A percentile compares a stretch with the other conserved stretches of the same genome.
These are phyloP conservation scores for Plectosphaerella sp. DNA, from an alignment of 2,329 filamentous ascomycete species.

Conservation along the genomic window DNA sequence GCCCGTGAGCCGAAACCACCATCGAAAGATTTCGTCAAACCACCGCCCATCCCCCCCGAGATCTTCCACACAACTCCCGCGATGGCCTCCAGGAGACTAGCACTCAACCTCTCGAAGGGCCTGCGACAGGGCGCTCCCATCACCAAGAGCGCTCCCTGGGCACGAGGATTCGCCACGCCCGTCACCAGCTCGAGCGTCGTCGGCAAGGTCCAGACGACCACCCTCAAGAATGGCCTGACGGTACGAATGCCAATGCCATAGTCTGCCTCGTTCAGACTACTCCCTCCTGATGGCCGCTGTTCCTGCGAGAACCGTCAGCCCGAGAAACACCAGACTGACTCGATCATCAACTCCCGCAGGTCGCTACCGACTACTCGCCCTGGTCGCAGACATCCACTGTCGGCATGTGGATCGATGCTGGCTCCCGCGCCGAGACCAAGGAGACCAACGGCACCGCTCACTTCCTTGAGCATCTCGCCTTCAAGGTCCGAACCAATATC, in stretches of 20 bases:
- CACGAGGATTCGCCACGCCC: constrained; percentile 86
- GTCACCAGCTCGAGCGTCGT: constrained; percentile 51
- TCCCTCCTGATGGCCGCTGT: too few relatives aligned
- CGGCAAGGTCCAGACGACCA: constrained; percentile 91
- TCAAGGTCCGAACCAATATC: constrained; percentile 65
- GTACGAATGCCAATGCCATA: constrained; percentile 43
- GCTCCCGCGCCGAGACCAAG: constrained; percentile 94
- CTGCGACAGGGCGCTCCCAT: constrained; percentile 84
- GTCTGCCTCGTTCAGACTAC: constrained; percentile 5
- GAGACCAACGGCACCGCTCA: constrained; percentile 99
- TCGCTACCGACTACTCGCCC: constrained; percentile 96
- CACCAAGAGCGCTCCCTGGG: constrained; percentile 71
- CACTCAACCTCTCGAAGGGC: constrained; percentile 87
- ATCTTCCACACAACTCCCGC: constrained; percentile 43
- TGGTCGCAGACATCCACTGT: constrained; percentile 98
- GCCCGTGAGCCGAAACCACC: constrained; percentile 27
- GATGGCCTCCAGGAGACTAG: constrained; percentile 97
- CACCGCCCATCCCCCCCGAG: constrained; percentile 41
- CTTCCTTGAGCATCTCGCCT: constrained; percentile 99
- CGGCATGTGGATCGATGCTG: constrained; percentile 98
- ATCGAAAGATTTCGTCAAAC: constrained; percentile 50
- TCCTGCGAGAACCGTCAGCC: background rate
- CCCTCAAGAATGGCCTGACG: constrained; percentile 94
- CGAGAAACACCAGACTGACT: constrained; percentile 4
- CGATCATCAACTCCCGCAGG: constrained; percentile 48